Conservation (phyloP, 2,329 filamentous ascomycete genomes). For the Pyrenochaeta sp. region DNA sequence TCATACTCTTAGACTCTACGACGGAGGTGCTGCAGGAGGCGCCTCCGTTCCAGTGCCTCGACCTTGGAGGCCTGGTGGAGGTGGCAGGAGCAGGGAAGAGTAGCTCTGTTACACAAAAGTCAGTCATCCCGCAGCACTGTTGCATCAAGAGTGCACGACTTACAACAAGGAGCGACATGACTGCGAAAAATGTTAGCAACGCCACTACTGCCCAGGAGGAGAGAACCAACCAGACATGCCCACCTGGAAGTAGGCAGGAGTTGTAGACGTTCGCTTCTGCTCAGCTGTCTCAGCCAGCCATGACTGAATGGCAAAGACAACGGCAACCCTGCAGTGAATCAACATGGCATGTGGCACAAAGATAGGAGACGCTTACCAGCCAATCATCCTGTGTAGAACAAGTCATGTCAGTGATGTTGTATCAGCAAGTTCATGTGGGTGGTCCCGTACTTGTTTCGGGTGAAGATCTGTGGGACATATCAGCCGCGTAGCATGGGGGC, state of each 20-base stretch:
- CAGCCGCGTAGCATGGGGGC: slow-evolving; percentile 33
- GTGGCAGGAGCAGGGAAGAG: slow-evolving; percentile 71
- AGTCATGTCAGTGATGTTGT: slow-evolving; percentile 24
- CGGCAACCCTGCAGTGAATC: slow-evolving; percentile 66
- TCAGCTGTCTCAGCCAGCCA: slow-evolving; percentile 81
- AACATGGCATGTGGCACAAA: slow-evolving; percentile 17
- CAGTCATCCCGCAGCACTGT: slow-evolving; percentile 9
- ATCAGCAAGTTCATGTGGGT: slow-evolving; percentile 10
- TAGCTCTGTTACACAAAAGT: slow-evolving; percentile 56
- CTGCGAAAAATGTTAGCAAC: slow-evolving; percentile 29
- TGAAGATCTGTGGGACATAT: slow-evolving; percentile 73
- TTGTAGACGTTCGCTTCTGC: slow-evolving; percentile 68
- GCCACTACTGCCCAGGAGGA: background rate
- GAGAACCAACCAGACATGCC: slow-evolving; percentile 75
- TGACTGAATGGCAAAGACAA: slow-evolving; percentile 77
- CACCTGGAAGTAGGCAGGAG: slow-evolving; percentile 78
- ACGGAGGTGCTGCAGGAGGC: slow-evolving; percentile 57
- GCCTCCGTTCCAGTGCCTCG: slow-evolving; percentile 57
- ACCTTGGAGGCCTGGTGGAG: slow-evolving; percentile 49
- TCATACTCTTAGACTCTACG: slow-evolving; percentile 31
- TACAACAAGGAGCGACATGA: slow-evolving; percentile 58
- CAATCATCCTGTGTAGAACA: slow-evolving; percentile 63
- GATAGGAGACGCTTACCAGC: slow-evolving; percentile 59
- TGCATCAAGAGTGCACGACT: slow-evolving; percentile 26
- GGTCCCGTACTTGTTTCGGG: slow-evolving; percentile 76